Evolutionary conservation across 345 rosid species (phyloP).

Genomic region (Brassica carinata): DNA sequence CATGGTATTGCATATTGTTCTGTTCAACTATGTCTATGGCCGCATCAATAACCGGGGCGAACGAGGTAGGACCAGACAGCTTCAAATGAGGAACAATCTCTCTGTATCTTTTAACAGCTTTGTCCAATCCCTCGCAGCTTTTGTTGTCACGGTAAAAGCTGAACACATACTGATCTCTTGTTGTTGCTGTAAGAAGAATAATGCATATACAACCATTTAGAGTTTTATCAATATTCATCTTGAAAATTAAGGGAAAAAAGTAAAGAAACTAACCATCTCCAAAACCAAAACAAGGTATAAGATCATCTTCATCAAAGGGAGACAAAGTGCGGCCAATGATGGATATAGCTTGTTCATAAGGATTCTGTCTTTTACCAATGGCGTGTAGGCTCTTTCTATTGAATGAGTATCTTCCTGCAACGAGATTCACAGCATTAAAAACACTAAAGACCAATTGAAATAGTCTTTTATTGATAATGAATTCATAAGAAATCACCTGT

Average conservation of each 20-base stretch:
- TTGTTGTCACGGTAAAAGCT: constrained; percentile 71
- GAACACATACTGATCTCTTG: constrained; percentile 72
- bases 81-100: constrained; percentile 75
- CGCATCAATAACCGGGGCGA: constrained; percentile 83
- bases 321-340: constrained; percentile 85
- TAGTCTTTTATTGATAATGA: constrained; percentile 1
- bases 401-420: constrained; percentile 75
- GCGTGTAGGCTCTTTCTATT: constrained; percentile 81
- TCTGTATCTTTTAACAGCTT: constrained; percentile 69
- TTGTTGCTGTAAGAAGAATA: constrained; percentile 56
- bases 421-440: constrained; percentile 3
- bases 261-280: constrained; percentile 74
- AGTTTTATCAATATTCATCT: not conserved
- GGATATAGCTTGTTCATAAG: constrained; percentile 93
- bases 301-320: constrained; percentile 91
- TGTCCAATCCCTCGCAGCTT: constrained; percentile 74
- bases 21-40: constrained; percentile 80
- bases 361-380: constrained; percentile 62
- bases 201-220: constrained; percentile 6
- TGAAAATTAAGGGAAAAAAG: not conserved
- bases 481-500: constrained; percentile 65
- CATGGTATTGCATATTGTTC: constrained; percentile 79
- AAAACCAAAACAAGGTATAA: constrained; percentile 97
- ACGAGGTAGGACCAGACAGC: constrained; percentile 96
- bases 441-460: not conserved